phyloP scores from a whole-genome alignment of 306 rosid genomes.

The Castanopsis chinensis region DNA sequence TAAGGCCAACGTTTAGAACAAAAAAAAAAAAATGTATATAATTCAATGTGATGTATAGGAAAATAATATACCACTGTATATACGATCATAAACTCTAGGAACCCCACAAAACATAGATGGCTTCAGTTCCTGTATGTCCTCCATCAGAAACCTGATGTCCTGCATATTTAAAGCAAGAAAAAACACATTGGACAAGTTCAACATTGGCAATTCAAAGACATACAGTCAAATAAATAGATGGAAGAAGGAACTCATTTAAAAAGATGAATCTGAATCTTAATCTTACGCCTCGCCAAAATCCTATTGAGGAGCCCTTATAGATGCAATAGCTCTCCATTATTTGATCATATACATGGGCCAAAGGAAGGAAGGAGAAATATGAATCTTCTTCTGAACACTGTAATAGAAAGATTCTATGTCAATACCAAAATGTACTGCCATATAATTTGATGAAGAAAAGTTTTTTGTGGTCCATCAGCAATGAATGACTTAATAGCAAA shows the following conservation, averaged over 20 bases:
- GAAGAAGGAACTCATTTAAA: neutral
- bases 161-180: slow-evolving; percentile 32
- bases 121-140: slow-evolving; percentile 70
- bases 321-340: slow-evolving; percentile 79
- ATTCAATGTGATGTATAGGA: neutral
- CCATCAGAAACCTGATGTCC: slow-evolving; percentile 86
- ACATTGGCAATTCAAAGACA: neutral
- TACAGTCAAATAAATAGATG: neutral
- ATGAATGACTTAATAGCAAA: neutral
- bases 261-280: slow-evolving; percentile 9
- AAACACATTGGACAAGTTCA: neutral
- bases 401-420: slow-evolving; percentile 15
- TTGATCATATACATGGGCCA: slow-evolving; percentile 84
- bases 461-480: neutral
- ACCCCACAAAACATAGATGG: slow-evolving; percentile 89
- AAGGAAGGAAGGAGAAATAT: slow-evolving; percentile 83
- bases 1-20: slow-evolving; percentile 15
- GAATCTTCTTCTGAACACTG: slow-evolving; percentile 76
- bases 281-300: slow-evolving; percentile 90
- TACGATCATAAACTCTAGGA: slow-evolving; percentile 85
- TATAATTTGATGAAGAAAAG: neutral
- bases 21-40: slow-evolving; percentile 1
- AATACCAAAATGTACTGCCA: slow-evolving; percentile 2
- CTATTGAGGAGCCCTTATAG: slow-evolving; percentile 71
- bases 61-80: slow-evolving; percentile 47